These are phyloP conservation scores for Brettanomyces nanus DNA, from an alignment of 805 yeast genomes.

Conservation along the genomic window DNA sequence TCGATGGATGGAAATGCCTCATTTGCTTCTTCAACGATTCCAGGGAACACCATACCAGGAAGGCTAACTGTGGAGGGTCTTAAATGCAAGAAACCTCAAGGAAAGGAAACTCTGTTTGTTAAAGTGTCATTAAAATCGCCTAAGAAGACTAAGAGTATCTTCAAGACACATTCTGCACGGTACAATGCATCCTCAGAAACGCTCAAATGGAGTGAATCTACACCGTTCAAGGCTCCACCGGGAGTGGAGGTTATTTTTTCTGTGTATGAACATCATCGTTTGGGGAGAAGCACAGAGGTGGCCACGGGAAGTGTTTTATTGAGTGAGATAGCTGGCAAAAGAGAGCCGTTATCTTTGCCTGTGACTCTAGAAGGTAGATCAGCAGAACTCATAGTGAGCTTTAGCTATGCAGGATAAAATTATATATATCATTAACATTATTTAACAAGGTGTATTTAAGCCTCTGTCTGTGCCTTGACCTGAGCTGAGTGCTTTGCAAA, in stretches of 20 bases:
- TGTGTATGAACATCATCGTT: slow-evolving; percentile 58
- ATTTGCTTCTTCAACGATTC: slow-evolving; percentile 28
- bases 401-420: slow-evolving; percentile 22
- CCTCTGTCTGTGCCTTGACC: neutral
- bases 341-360: slow-evolving; percentile 33
- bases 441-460: neutral
- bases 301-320: slow-evolving; percentile 51
- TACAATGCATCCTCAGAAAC: slow-evolving; percentile 32
- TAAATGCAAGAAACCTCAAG: slow-evolving; percentile 9
- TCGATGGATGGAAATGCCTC: slow-evolving; percentile 16
- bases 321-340: slow-evolving; percentile 38
- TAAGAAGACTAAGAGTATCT: slow-evolving; percentile 44
- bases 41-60: slow-evolving; percentile 41
- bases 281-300: slow-evolving; percentile 62
- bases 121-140: slow-evolving; percentile 38
- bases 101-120: slow-evolving; percentile 26
- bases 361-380: slow-evolving; percentile 28
- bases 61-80: slow-evolving; percentile 39
- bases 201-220: slow-evolving; percentile 53
- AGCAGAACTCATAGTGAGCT: slow-evolving; percentile 31
- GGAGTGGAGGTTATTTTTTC: slow-evolving; percentile 53
- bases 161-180: slow-evolving; percentile 56
- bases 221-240: slow-evolving; percentile 57
- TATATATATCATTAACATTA: neutral
- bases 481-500: slow-evolving; percentile 2